Percentiles rank a stretch among this genome's conserved stretches.
Evolutionary conservation across 352 stramenopile species (phyloP).

Genomic region (Phytophthora fragariaefolia): DNA sequence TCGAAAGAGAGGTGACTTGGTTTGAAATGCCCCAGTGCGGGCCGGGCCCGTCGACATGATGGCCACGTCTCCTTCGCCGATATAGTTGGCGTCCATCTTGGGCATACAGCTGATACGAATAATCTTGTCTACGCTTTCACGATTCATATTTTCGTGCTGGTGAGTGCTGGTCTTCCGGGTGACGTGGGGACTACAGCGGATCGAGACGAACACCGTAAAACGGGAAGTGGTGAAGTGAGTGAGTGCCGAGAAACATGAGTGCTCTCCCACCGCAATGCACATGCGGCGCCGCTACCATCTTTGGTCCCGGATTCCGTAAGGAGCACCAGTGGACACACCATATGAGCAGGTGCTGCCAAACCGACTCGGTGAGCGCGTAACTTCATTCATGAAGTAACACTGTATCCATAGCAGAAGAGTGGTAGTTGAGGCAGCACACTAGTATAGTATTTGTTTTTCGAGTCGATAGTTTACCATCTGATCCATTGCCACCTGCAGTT

Average conservation of each 20-base stretch:
- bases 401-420: neutral
- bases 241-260: neutral
- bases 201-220: constrained; percentile 27
- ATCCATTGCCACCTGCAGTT: constrained; percentile 10
- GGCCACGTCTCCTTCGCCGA: constrained; percentile 35
- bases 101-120: constrained; percentile 22
- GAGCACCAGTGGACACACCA: constrained; percentile 7
- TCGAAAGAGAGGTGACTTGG: constrained; percentile 52
- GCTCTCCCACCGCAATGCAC: constrained; percentile 16
- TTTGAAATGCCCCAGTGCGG: constrained; percentile 22
- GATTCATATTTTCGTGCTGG: constrained; percentile 15
- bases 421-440: neutral
- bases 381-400: neutral
- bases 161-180: neutral
- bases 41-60: constrained; percentile 34
- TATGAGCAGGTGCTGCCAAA: constrained; percentile 11
- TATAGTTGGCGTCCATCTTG: constrained; percentile 38
- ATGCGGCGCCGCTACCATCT: constrained; percentile 2
- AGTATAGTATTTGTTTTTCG: constrained; percentile 3
- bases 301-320: constrained; percentile 18
- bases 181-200: constrained; percentile 10
- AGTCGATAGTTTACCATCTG: constrained; percentile 15
- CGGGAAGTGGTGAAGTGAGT: constrained; percentile 19
- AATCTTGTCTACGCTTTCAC: constrained; percentile 32
- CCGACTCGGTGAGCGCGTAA: neutral